phyloP scores from a whole-genome alignment of 495 filamentous ascomycete genomes.

The Evansstolkia leycettana region DNA sequence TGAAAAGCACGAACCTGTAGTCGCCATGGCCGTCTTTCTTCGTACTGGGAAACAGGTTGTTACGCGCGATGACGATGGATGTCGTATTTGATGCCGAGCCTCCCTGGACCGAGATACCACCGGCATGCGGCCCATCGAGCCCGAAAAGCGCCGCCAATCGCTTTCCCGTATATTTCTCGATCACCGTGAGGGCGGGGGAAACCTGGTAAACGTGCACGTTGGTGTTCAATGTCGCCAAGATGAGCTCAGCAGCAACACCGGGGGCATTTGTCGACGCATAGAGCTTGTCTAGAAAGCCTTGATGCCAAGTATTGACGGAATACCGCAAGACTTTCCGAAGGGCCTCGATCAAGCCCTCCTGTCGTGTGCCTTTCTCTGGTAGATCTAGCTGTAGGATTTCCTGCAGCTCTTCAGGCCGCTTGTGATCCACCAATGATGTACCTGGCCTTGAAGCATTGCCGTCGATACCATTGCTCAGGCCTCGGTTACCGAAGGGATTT shows the following conservation, averaged over 20 bases:
- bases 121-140: constrained; percentile 57
- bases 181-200: constrained; percentile 73
- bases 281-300: constrained; percentile 87
- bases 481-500: constrained; percentile 33
- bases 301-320: constrained; percentile 93
- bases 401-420: constrained; percentile 57
- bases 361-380: constrained; percentile 51
- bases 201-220: constrained; percentile 86
- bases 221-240: constrained; percentile 76
- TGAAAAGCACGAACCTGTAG: constrained; percentile 71
- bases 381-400: constrained; percentile 52
- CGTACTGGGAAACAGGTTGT: constrained; percentile 64
- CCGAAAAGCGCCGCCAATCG: constrained; percentile 66
- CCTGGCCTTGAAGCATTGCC: constrained; percentile 31
- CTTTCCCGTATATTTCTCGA: constrained; percentile 67
- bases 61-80: constrained; percentile 80
- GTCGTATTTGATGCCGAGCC: constrained; percentile 79
- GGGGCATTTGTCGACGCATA: constrained; percentile 80
- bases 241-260: constrained; percentile 69
- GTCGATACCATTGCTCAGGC: constrained; percentile 20
- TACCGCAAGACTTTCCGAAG: constrained; percentile 60
- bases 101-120: constrained; percentile 79
- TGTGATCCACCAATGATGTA: constrained; percentile 55
- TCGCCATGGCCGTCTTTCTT: constrained; percentile 57
- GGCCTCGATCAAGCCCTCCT: constrained; percentile 55